Evolutionary conservation across 805 yeast genomes (phyloP).

Genomic region (Barnettozyma vustinii): DNA sequence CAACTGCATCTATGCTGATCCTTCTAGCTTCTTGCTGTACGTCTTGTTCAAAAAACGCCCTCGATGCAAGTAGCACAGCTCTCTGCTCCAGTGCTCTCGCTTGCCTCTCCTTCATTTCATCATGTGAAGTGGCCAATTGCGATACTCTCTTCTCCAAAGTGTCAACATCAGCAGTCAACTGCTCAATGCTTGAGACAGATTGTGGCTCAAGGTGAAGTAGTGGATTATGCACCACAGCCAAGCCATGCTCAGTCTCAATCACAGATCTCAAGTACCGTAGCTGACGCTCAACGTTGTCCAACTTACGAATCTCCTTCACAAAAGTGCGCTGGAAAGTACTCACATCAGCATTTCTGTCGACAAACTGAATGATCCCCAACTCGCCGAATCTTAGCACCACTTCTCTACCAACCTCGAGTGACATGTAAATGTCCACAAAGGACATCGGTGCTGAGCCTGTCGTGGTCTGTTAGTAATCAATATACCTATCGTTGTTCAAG

Average conservation of each 20-base stretch:
- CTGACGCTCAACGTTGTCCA: slow-evolving; percentile 89
- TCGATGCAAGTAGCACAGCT: slow-evolving; percentile 48
- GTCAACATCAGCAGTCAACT: slow-evolving; percentile 54
- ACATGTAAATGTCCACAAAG: slow-evolving; percentile 83
- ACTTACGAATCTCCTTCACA: slow-evolving; percentile 77
- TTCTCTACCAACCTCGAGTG: slow-evolving; percentile 85
- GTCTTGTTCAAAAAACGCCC: slow-evolving; percentile 40
- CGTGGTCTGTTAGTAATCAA: not conserved
- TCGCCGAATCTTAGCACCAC: slow-evolving; percentile 84
- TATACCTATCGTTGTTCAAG: not conserved
- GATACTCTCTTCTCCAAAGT: slow-evolving; percentile 67
- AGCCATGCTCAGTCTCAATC: slow-evolving; percentile 41
- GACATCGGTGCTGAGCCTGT: slow-evolving; percentile 94
- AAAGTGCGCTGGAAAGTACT: slow-evolving; percentile 86
- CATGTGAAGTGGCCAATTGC: slow-evolving; percentile 66
- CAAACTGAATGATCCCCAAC: slow-evolving; percentile 77
- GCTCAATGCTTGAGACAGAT: slow-evolving; percentile 54
- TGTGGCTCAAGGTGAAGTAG: slow-evolving; percentile 17
- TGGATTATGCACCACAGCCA: slow-evolving; percentile 31
- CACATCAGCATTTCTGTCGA: slow-evolving; percentile 79
- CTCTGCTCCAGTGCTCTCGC: slow-evolving; percentile 67
- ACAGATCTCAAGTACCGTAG: slow-evolving; percentile 48
- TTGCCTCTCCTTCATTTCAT: slow-evolving; percentile 56
- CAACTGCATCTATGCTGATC: slow-evolving; percentile 31
- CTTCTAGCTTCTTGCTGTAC: slow-evolving; percentile 27